Evolutionary conservation across 768 basidiomycete genomes (phyloP).

Genomic region (Terana coerulea): DNA sequence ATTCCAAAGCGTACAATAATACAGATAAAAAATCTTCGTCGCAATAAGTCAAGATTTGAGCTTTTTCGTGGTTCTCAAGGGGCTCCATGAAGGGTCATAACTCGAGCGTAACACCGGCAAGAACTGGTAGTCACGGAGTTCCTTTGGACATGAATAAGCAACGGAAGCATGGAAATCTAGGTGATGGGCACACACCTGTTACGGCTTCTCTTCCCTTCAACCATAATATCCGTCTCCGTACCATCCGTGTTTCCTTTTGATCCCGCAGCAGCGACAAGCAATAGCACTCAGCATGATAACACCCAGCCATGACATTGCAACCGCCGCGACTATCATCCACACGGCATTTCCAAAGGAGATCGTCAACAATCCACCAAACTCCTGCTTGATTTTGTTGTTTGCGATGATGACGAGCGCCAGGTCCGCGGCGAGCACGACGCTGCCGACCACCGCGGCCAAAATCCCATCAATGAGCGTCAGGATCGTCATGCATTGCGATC

Average conservation of each 20-base stretch:
- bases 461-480: slow-evolving; percentile 56
- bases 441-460: slow-evolving; percentile 50
- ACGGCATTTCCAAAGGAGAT: slow-evolving; percentile 63
- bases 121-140: too few relatives aligned
- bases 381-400: slow-evolving; percentile 23
- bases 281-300: slow-evolving; percentile 59
- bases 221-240: slow-evolving; percentile 14
- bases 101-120: too few relatives aligned
- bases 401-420: slow-evolving; percentile 56
- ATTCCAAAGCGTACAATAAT: too few relatives aligned
- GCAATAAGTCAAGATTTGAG: too few relatives aligned
- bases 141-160: too few relatives aligned
- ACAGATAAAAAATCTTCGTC: too few relatives aligned
- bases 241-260: slow-evolving; percentile 33
- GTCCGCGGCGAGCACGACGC: slow-evolving; percentile 57
- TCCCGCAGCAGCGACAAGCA: slow-evolving; percentile 66
- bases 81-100: too few relatives aligned
- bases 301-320: slow-evolving; percentile 54
- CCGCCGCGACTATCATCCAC: slow-evolving; percentile 65
- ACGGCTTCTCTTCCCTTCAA: too few relatives aligned
- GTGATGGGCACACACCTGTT: too few relatives aligned
- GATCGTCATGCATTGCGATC: slow-evolving; percentile 51
- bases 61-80: too few relatives aligned
- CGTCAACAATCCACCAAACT: slow-evolving; percentile 28
- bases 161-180: too few relatives aligned